These are phyloP conservation scores for Vigna trinervia DNA, from an alignment of 306 rosid genomes.

Conservation along the genomic window DNA sequence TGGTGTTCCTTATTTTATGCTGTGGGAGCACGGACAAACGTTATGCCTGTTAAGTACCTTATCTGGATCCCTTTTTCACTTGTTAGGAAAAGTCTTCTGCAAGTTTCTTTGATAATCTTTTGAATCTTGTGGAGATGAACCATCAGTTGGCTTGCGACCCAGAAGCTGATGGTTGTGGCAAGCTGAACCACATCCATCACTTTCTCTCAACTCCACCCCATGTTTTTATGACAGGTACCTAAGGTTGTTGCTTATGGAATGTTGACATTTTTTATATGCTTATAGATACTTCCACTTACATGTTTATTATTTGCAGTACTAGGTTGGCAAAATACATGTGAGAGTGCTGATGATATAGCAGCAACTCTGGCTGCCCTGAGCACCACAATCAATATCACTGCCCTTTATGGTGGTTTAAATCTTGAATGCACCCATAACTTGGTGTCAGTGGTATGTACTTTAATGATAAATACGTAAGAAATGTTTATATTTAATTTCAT, in stretches of 20 bases:
- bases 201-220: slow-evolving; percentile 83
- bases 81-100: slow-evolving; percentile 69
- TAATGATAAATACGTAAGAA: slow-evolving; percentile 4
- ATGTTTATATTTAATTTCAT: slow-evolving; percentile 9
- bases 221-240: slow-evolving; percentile 89
- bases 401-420: slow-evolving; percentile 86
- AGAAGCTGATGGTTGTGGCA: slow-evolving; percentile 90
- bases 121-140: slow-evolving; percentile 87
- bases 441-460: slow-evolving; percentile 92
- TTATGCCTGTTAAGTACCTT: slow-evolving; percentile 40
- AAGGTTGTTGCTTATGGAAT: slow-evolving; percentile 31
- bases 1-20: slow-evolving; percentile 31
- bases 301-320: slow-evolving; percentile 67
- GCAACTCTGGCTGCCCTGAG: slow-evolving; percentile 79
- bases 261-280: background rate
- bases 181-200: slow-evolving; percentile 87
- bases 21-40: slow-evolving; percentile 27
- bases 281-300: slow-evolving; percentile 29
- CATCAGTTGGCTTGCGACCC: slow-evolving; percentile 91
- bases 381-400: slow-evolving; percentile 79
- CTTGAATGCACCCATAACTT: slow-evolving; percentile 71
- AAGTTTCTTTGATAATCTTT: slow-evolving; percentile 80
- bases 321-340: slow-evolving; percentile 97
- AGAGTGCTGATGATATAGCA: slow-evolving; percentile 79
- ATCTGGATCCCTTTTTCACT: slow-evolving; percentile 45